These are phyloP conservation scores for Boletus reticuloceps DNA, from an alignment of 768 basidiomycete genomes.

Conservation along the genomic window DNA sequence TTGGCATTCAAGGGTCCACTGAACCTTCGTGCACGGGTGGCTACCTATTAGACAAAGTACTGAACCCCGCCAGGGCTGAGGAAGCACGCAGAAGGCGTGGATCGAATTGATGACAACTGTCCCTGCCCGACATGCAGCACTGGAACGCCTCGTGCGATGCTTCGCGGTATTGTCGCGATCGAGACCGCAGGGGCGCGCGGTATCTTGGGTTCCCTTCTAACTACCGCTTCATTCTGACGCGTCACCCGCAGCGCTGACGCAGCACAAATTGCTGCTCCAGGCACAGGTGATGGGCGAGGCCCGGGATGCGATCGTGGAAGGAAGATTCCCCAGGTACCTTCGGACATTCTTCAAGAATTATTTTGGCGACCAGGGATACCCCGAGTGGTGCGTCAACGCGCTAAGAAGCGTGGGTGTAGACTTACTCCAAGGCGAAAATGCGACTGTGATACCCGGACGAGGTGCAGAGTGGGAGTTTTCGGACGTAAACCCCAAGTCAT, in stretches of 20 bases:
- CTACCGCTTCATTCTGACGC: slow-evolving; percentile 16
- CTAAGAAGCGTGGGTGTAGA: slow-evolving; percentile 82
- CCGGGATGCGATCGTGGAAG: slow-evolving; percentile 75
- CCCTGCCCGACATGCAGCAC: slow-evolving; percentile 83
- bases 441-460: slow-evolving; percentile 54
- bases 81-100: slow-evolving; percentile 68
- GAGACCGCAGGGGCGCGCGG: slow-evolving; percentile 89
- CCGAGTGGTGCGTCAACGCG: slow-evolving; percentile 87
- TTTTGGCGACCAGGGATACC: slow-evolving; percentile 76
- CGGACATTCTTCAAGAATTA: slow-evolving; percentile 73
- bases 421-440: slow-evolving; percentile 54
- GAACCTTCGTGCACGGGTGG: slow-evolving; percentile 59
- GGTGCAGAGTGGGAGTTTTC: slow-evolving; percentile 86
- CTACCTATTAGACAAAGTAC: not conserved
- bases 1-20: slow-evolving; percentile 78
- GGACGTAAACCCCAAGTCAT: too few relatives aligned
- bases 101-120: slow-evolving; percentile 73
- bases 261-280: slow-evolving; percentile 84
- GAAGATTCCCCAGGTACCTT: slow-evolving; percentile 76
- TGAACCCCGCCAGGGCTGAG: slow-evolving; percentile 40
- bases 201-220: slow-evolving; percentile 31
- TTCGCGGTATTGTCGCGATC: slow-evolving; percentile 73
- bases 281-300: slow-evolving; percentile 86
- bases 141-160: slow-evolving; percentile 65
- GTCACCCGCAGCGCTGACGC: slow-evolving; percentile 58